Conservation (phyloP, 2,329 filamentous ascomycete genomes). For the Ophiocordyceps camponoti-rufipedis region DNA sequence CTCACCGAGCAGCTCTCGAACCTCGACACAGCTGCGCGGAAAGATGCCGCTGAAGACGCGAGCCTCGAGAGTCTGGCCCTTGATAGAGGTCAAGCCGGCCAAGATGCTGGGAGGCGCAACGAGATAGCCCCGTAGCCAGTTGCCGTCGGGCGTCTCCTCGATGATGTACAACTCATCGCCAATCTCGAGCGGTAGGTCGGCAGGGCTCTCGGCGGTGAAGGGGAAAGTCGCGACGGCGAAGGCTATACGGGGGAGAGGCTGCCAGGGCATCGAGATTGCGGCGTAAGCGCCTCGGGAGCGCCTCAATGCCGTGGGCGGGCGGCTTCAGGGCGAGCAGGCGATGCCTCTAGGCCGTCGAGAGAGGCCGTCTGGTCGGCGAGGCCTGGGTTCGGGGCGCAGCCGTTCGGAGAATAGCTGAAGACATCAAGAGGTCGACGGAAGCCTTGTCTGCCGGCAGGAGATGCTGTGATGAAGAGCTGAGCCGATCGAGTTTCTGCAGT, state of each 20-base stretch:
- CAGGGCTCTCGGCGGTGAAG: slow-evolving; percentile 69
- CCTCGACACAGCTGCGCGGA: slow-evolving; percentile 82
- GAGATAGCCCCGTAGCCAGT: slow-evolving; percentile 91
- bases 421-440: slow-evolving; percentile 11
- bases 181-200: slow-evolving; percentile 89
- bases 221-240: slow-evolving; percentile 95
- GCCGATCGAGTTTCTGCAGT: background rate
- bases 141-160: slow-evolving; percentile 78
- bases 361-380: slow-evolving; percentile 4
- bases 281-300: slow-evolving; percentile 3
- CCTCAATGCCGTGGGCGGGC: background rate
- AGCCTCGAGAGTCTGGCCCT: slow-evolving; percentile 84
- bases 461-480: too few species aligned
- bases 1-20: slow-evolving; percentile 79
- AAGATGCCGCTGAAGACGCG: slow-evolving; percentile 98
- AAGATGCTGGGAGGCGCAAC: slow-evolving; percentile 86
- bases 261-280: slow-evolving; percentile 65
- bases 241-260: slow-evolving; percentile 87
- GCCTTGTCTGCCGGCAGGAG: background rate
- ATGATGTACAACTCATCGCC: slow-evolving; percentile 98
- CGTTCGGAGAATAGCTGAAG: slow-evolving; percentile 6
- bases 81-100: slow-evolving; percentile 75
- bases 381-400: slow-evolving; percentile 2
- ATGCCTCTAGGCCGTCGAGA: background rate
- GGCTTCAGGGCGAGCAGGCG: background rate